A percentile compares a stretch with the other conserved stretches of the same genome.
Evolutionary conservation across 1,139 yeast species (phyloP).

Genomic region (Diutina ranongensis): DNA sequence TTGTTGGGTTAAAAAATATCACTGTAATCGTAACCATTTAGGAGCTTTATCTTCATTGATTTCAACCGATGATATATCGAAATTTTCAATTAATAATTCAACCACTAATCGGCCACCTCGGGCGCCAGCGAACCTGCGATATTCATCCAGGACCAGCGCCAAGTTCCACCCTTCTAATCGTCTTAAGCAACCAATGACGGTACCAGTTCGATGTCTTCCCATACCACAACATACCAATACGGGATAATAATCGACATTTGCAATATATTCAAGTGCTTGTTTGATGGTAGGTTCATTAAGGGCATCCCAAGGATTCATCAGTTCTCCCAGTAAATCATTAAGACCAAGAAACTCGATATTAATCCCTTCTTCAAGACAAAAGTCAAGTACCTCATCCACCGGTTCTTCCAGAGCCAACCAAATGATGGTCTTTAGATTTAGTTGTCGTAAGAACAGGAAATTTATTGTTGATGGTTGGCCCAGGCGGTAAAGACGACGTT

Average conservation of each 20-base stretch:
- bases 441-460: slow-evolving; percentile 68
- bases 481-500: slow-evolving; percentile 69
- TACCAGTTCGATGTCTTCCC: slow-evolving; percentile 96
- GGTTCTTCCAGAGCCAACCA: slow-evolving; percentile 98
- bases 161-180: slow-evolving; percentile 92
- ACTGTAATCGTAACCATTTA: slow-evolving; percentile 19
- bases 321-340: slow-evolving; percentile 29
- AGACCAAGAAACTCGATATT: slow-evolving; percentile 55
- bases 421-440: slow-evolving; percentile 66
- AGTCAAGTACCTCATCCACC: slow-evolving; percentile 72
- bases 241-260: slow-evolving; percentile 67
- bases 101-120: slow-evolving; percentile 87
- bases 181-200: slow-evolving; percentile 86
- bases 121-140: slow-evolving; percentile 84
- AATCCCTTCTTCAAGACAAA: slow-evolving; percentile 63
- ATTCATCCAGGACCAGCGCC: slow-evolving; percentile 89
- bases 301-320: slow-evolving; percentile 88
- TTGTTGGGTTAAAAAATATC: not conserved
- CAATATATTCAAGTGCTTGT: slow-evolving; percentile 66
- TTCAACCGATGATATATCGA: slow-evolving; percentile 45
- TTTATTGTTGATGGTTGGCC: slow-evolving; percentile 97
- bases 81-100: slow-evolving; percentile 80
- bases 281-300: slow-evolving; percentile 72
- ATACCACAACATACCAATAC: slow-evolving; percentile 88
- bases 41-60: slow-evolving; percentile 41